Evolutionary conservation across 495 filamentous ascomycete genomes (phyloP), one percentile per base, ranked within the genome.

Genomic region (Tuber melanosporum): DNA sequence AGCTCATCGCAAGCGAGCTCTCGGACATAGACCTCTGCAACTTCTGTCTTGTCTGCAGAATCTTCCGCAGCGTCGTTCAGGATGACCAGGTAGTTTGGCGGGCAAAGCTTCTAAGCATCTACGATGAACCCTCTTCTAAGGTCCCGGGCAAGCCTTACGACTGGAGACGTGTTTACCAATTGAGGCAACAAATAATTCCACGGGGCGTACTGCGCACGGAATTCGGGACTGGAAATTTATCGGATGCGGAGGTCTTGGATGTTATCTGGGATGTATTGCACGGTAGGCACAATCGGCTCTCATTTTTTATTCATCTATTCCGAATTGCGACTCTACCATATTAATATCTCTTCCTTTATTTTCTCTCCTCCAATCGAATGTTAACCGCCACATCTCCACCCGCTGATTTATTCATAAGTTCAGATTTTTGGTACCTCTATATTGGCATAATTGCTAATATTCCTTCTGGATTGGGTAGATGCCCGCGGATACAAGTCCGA

Each of bases 81-180:
- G 78, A 71, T 8, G 78, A 80, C 62, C 77, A 80, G 57, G 39
- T 71, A 5, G 70, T 80, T 66, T 80, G 78, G 78, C 52, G 78
- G 44, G 22, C 42, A n/a, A 73, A 71, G 9, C 47, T 76, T 22
- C 77, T 80, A 22, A 71, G 15, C 9, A 14, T 70, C 22, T 80
- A 79, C 32, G 77, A 80, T 17, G 73, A 73, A 36, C 78, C 77
- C 9, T 62, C 52, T 62, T 42, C 39, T 14, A 71, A 71, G 57
- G 32, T 42, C n/a, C 71, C 66, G 19, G 79, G 57, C 20, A 49
- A 46, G 6, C 42, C 22, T 42, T 79, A 80, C 45, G 71, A 80
- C 57, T 76, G 73, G 78, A 73, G 47, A 69, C 39, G 17, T 12
- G 75, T 71, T 36, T 80, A 80, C 66, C 77, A 79, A 79, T 19